Evolutionary conservation across 2,329 filamentous ascomycete genomes (phyloP), one percentile per base, ranked within the genome.

Genomic region (Ophiostoma ulmi): DNA sequence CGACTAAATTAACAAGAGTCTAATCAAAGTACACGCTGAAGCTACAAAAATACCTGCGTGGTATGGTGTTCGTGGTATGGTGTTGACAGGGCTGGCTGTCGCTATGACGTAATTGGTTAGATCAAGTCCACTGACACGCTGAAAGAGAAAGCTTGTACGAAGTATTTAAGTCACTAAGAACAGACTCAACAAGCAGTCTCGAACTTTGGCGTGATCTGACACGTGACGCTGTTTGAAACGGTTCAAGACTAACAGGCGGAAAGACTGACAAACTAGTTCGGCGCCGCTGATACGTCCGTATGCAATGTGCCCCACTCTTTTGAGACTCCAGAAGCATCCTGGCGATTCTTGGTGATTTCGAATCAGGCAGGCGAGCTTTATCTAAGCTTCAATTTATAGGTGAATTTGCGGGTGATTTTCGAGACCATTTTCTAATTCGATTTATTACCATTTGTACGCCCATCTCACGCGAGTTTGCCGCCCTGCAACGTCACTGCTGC

Each of bases 71-170:
- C n/a, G 52, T 58, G 22, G 14, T 63, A 7, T 39, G 20, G 63
- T 39, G 63, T 65, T 38, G 31, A 39, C 63, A 65, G 36, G 36
- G 63, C 63, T 39, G 31, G 63, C 20, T 36, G n/a, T 41, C 6
- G 35, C 38, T 36, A 65, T 65, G 63, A 65, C 63, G 63, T 39
- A 65, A 65, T 65, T 65, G 63, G 63, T 20, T 65, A 22, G 35
- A 65, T 65, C 36, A 0, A n/a, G 7, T 6, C 17, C 26, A 36
- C 61, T 36, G 58, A 63, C 58, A 63, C 52, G 52, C 52, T 58
- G 22, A 48, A 48, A 48, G 44, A 17, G 6, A 7, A 48, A n/a
- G 41, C 41, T 31, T 31, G 31, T 31, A 4, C 31, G 26, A 31
- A 31, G 26, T 31, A 31, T n/a, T n/a, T n/a, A n/a, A n/a, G n/a